Conservation (phyloP, 31 red algal genomes). For the Endocladia muricata region DNA sequence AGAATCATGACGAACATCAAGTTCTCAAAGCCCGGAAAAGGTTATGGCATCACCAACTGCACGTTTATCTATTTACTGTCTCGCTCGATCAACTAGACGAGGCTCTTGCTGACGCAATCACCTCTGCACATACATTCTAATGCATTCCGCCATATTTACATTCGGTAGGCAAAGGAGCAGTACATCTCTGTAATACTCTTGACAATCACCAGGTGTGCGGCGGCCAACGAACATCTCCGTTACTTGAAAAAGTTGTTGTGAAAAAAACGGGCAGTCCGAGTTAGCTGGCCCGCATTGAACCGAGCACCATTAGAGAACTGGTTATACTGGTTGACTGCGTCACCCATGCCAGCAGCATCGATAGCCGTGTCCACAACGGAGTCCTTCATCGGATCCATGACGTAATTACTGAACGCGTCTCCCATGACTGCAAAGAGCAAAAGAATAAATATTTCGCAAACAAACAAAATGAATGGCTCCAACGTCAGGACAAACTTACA, state of each 20-base stretch:
- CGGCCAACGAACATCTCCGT: too few relatives aligned
- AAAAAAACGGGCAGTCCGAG: conserved; percentile 39
- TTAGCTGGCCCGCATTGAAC: conserved; percentile 16
- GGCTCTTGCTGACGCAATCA: too few relatives aligned
- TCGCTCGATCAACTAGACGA: too few relatives aligned
- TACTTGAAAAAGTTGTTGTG: conserved; percentile 50
- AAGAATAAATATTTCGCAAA: not conserved
- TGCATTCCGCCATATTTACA: too few relatives aligned
- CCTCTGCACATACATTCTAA: too few relatives aligned
- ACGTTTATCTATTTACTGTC: too few relatives aligned
- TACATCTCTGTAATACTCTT: too few relatives aligned
- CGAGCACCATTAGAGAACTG: conserved; percentile 25
- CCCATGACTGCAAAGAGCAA: conserved; percentile 29
- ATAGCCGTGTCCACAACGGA: conserved; percentile 48
- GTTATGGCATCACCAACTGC: too few relatives aligned
- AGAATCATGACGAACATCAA: too few relatives aligned
- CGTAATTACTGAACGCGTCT: conserved; percentile 66
- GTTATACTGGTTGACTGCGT: conserved; percentile 49
- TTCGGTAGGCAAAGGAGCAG: too few relatives aligned
- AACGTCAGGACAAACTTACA: not conserved
- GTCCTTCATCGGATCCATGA: conserved; percentile 52
- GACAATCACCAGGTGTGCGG: too few relatives aligned
- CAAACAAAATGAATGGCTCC: not conserved
- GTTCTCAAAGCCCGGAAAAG: too few relatives aligned
- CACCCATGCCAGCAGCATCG: conserved; percentile 57